These are phyloP conservation scores for Aspergillus asperescens DNA, from an alignment of 495 filamentous ascomycete genomes.

Conservation along the genomic window DNA sequence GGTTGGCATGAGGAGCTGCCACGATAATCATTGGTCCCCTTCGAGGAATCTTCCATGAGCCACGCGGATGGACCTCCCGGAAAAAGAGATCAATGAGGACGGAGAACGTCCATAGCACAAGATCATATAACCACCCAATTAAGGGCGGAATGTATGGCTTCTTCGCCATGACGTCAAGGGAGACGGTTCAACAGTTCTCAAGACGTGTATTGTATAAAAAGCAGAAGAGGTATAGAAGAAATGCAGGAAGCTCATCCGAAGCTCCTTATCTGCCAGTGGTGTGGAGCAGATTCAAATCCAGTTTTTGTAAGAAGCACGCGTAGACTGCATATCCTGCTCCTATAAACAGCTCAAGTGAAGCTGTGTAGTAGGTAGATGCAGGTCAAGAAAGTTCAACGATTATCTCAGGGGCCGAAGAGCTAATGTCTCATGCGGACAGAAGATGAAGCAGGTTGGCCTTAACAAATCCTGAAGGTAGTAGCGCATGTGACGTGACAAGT, in stretches of 20 bases:
- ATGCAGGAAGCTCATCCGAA: background rate
- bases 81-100: conserved; percentile 93
- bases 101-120: conserved; percentile 75
- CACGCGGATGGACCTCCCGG: conserved; percentile 90
- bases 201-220: background rate
- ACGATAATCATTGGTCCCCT: conserved; percentile 90
- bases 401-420: background rate
- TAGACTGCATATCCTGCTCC: conserved; percentile 7
- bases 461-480: conserved; percentile 6
- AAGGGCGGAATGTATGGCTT: conserved; percentile 28
- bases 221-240: background rate
- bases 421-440: background rate
- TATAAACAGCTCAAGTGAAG: conserved; percentile 1
- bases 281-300: background rate
- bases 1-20: conserved; percentile 97
- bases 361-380: background rate
- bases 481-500: conserved; percentile 12
- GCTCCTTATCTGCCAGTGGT: background rate
- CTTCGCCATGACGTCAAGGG: conserved; percentile 17
- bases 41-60: conserved; percentile 86
- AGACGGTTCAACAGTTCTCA: background rate
- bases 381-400: background rate
- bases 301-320: background rate
- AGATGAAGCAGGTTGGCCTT: conserved; percentile 1
- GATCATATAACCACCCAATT: conserved; percentile 73